phyloP scores from a whole-genome alignment of 768 basidiomycete genomes.

The Amyloporia xantha region DNA sequence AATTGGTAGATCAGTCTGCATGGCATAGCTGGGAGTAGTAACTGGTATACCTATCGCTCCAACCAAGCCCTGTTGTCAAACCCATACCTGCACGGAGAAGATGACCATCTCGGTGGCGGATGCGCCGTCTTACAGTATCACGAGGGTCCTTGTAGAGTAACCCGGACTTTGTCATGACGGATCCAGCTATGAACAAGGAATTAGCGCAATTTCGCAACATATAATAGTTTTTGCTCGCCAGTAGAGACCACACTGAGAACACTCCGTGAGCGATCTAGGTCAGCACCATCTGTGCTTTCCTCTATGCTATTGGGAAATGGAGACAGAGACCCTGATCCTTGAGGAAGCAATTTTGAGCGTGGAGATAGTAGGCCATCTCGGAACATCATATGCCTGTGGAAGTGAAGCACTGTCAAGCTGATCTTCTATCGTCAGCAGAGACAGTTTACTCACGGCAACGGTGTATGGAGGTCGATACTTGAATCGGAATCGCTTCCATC shows the following conservation, averaged over 20 bases:
- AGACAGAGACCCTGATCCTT: conserved; percentile 14
- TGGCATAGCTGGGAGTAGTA: background rate
- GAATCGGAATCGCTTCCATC: conserved; percentile 29
- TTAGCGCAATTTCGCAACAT: too few species aligned
- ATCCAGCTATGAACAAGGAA: conserved; percentile 10
- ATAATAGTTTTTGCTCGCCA: too few species aligned
- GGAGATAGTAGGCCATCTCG: conserved; percentile 35
- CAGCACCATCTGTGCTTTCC: too few species aligned
- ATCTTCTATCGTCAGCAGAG: too few species aligned
- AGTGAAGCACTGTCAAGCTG: background rate
- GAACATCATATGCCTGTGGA: conserved; percentile 33
- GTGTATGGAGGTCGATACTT: conserved; percentile 33
- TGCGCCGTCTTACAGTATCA: conserved; percentile 27
- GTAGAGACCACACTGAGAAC: conserved; percentile 22
- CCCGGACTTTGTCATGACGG: conserved; percentile 26
- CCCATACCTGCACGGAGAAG: conserved; percentile 33
- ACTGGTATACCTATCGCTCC: conserved; percentile 31
- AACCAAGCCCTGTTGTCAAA: conserved; percentile 35
- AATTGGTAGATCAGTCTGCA: background rate
- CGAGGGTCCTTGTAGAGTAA: conserved; percentile 31
- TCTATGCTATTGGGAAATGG: conserved; percentile 8
- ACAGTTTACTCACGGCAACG: conserved; percentile 31
- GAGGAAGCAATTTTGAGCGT: conserved; percentile 31
- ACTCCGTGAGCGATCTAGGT: conserved; percentile 15
- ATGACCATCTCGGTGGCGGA: conserved; percentile 31